A percentile compares a stretch with the other conserved stretches of the same genome.
phyloP scores from a whole-genome alignment of 306 rosid species.

The Cucumis hystrix region DNA sequence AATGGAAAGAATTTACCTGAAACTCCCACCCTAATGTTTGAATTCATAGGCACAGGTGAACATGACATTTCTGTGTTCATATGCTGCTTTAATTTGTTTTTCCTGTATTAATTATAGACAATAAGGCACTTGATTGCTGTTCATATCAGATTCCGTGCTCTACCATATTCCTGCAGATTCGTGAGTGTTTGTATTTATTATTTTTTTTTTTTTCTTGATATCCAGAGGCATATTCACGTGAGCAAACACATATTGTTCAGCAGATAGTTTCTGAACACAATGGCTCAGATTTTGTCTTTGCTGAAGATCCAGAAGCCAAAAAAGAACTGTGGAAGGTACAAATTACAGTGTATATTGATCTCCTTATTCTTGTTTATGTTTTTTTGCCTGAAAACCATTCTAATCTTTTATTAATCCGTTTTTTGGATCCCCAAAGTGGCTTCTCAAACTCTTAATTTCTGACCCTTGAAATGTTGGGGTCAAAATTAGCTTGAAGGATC shows the following conservation, averaged over 20 bases:
- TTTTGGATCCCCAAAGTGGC: neutral
- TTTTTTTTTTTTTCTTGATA: neutral
- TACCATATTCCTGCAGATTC: neutral
- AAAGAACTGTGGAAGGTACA: slow-evolving; percentile 87
- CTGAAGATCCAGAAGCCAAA: slow-evolving; percentile 80
- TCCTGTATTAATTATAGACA: neutral
- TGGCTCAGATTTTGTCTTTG: slow-evolving; percentile 87
- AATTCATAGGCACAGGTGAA: slow-evolving; percentile 86
- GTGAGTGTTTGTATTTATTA: neutral
- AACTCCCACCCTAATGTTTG: slow-evolving; percentile 80
- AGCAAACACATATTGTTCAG: slow-evolving; percentile 83
- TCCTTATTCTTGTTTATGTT: neutral
- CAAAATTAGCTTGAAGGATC: neutral
- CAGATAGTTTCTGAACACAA: slow-evolving; percentile 65
- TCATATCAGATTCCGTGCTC: neutral
- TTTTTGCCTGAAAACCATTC: neutral
- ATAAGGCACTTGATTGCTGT: neutral
- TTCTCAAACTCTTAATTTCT: neutral
- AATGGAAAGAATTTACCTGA: slow-evolving; percentile 77
- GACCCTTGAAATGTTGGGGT: neutral
- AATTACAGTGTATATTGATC: neutral
- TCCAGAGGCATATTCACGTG: slow-evolving; percentile 88
- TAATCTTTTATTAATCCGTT: neutral
- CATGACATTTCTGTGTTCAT: slow-evolving; percentile 5
- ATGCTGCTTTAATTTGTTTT: neutral